These are phyloP conservation scores for Acer campestre DNA, from an alignment of 345 rosid genomes.

Conservation along the genomic window DNA sequence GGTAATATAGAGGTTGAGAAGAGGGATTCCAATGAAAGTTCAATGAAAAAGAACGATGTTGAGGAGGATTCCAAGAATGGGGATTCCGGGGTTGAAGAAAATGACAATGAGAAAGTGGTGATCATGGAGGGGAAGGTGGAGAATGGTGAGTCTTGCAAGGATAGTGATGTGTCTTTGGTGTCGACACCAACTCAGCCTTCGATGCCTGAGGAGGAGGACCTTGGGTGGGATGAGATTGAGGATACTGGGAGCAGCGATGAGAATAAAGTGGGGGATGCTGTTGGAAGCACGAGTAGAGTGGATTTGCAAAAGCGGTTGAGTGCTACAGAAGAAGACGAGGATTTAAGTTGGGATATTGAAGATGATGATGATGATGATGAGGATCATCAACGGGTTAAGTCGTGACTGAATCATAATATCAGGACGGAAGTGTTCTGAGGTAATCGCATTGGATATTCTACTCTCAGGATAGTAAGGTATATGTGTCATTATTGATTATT, in stretches of 20 bases:
- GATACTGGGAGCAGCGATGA: constrained; percentile 54
- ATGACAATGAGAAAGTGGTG: constrained; percentile 23
- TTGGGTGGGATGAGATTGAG: constrained; percentile 87
- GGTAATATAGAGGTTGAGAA: constrained; percentile 6
- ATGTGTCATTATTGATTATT: not conserved
- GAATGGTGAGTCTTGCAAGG: constrained; percentile 50
- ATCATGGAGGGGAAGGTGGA: constrained; percentile 34
- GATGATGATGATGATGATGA: constrained; percentile 66
- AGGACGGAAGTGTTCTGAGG: constrained; percentile 6
- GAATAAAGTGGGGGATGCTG: constrained; percentile 28
- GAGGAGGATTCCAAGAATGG: too few relatives aligned
- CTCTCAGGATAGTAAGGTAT: constrained; percentile 3
- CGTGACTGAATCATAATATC: constrained; percentile 17
- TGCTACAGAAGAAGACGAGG: constrained; percentile 63
- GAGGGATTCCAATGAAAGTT: not conserved
- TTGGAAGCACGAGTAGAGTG: constrained; percentile 33
- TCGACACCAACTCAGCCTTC: constrained; percentile 51
- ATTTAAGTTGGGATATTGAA: constrained; percentile 85
- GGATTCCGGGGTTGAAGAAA: not conserved
- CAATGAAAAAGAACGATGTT: too few relatives aligned
- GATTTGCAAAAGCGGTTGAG: constrained; percentile 53
- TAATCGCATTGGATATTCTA: not conserved
- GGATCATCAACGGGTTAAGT: constrained; percentile 30
- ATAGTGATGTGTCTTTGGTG: constrained; percentile 66
- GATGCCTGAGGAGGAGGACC: constrained; percentile 58